Conservation (phyloP, 208 protist genomes). For the Tritrichomonas musculus region DNA sequence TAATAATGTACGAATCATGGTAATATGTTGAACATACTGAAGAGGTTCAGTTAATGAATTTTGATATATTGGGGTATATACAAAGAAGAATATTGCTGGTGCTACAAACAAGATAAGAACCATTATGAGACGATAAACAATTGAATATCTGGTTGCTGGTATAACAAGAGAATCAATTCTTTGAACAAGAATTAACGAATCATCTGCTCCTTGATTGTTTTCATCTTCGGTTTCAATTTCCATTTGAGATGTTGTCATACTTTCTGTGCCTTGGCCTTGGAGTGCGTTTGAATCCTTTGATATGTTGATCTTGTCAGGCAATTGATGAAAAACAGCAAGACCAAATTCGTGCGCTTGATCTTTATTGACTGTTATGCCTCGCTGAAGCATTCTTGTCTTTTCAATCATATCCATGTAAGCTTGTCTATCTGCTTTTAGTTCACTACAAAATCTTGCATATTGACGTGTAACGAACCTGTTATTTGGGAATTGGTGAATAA, state of each 20-base stretch:
- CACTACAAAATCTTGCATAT: background rate
- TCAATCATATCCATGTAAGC: background rate
- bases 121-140: background rate
- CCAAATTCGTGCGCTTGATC: background rate
- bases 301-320: background rate
- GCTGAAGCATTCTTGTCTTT: background rate
- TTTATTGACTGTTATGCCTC: background rate
- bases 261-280: background rate
- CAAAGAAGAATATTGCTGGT: background rate
- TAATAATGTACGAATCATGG: background rate
- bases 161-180: background rate
- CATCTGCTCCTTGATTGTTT: background rate
- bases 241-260: background rate
- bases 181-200: background rate
- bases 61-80: background rate
- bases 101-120: background rate
- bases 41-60: background rate
- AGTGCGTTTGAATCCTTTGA: background rate
- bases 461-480: background rate
- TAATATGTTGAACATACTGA: background rate
- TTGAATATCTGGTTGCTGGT: background rate
- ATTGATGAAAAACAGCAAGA: background rate
- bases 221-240: background rate
- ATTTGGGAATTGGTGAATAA: background rate
- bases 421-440: background rate